Conservation (phyloP, 1,284 basidiomycete species). For the Pyrrhoderma lamaoense region DNA sequence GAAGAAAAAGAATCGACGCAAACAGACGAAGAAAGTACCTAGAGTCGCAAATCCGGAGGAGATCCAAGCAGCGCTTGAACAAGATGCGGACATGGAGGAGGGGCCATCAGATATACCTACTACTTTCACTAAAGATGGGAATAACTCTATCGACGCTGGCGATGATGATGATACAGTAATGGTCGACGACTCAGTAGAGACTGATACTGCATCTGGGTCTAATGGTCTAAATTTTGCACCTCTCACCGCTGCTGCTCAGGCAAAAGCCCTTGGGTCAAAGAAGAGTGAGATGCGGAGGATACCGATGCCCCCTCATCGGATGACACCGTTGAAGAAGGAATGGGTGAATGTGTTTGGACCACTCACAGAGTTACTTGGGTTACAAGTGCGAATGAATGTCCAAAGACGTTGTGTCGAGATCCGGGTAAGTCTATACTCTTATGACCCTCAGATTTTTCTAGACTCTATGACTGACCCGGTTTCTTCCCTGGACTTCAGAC, state of each 20-base stretch:
- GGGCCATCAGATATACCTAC: conserved; percentile 1
- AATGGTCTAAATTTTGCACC: conserved; percentile 60
- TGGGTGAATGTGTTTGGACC: conserved; percentile 98
- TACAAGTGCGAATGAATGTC: conserved; percentile 97
- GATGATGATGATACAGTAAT: conserved; percentile 45
- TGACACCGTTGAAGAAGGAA: conserved; percentile 95
- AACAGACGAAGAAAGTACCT: conserved; percentile 9
- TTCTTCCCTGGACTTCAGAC: conserved; percentile 48
- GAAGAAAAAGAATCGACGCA: conserved; percentile 18
- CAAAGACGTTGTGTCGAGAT: conserved; percentile 85
- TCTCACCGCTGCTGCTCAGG: conserved; percentile 50
- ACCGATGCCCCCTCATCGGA: conserved; percentile 91
- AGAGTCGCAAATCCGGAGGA: background rate
- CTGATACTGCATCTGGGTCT: conserved; percentile 23
- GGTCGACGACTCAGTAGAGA: conserved; percentile 23
- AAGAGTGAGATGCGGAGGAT: conserved; percentile 81
- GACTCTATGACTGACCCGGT: conserved; percentile 4
- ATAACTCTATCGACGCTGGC: conserved; percentile 10
- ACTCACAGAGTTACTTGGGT: conserved; percentile 86
- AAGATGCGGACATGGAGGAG: conserved; percentile 1
- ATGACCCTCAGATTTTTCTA: conserved; percentile 1
- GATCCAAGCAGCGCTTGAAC: background rate
- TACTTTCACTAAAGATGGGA: background rate
- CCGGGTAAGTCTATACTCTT: conserved; percentile 50
- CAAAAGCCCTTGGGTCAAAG: conserved; percentile 33